These are phyloP conservation scores for Auriculariales sp. DNA, from an alignment of 768 basidiomycete genomes.

Conservation along the genomic window DNA sequence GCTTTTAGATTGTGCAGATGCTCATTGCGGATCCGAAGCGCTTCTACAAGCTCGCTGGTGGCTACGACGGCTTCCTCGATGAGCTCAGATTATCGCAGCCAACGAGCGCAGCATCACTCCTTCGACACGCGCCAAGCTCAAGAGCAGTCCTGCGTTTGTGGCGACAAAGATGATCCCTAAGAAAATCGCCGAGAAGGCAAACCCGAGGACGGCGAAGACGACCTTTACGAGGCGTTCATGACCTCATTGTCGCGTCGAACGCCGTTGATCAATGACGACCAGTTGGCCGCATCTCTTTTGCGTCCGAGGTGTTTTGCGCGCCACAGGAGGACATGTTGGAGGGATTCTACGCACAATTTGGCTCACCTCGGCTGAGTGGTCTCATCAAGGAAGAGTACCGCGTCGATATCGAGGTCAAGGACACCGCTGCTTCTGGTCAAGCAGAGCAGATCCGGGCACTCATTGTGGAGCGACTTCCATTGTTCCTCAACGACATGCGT, in stretches of 20 bases:
- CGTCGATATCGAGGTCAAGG: slow-evolving; percentile 32
- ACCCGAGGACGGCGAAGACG: slow-evolving; percentile 33
- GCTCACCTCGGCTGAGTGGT: slow-evolving; percentile 55
- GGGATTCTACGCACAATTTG: slow-evolving; percentile 67
- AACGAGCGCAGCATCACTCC: slow-evolving; percentile 39
- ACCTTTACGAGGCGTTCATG: slow-evolving; percentile 60
- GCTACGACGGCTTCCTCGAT: slow-evolving; percentile 59
- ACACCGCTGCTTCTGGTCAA: slow-evolving; percentile 33
- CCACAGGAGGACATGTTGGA: slow-evolving; percentile 89
- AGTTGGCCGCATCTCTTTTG: slow-evolving; percentile 68
- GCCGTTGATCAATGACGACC: slow-evolving; percentile 81
- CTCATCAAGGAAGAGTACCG: slow-evolving; percentile 70
- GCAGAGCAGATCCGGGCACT: slow-evolving; percentile 28
- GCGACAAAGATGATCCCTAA: slow-evolving; percentile 47
- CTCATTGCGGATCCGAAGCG: slow-evolving; percentile 51
- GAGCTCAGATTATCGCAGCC: slow-evolving; percentile 82
- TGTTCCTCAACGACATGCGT: slow-evolving; percentile 79
- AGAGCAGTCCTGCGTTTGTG: slow-evolving; percentile 52
- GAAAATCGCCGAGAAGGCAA: slow-evolving; percentile 14
- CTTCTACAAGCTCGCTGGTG: slow-evolving; percentile 60
- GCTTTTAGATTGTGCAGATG: slow-evolving; percentile 38
- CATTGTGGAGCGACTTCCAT: slow-evolving; percentile 69
- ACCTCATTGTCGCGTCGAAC: slow-evolving; percentile 34
- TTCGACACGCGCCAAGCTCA: slow-evolving; percentile 49
- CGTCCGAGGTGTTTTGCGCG: slow-evolving; percentile 57